Percentiles rank a stretch among this genome's conserved stretches.
These are phyloP conservation scores for Mycosphaerella sp. DNA, from an alignment of 2,329 filamentous ascomycete genomes.

Conservation along the genomic window DNA sequence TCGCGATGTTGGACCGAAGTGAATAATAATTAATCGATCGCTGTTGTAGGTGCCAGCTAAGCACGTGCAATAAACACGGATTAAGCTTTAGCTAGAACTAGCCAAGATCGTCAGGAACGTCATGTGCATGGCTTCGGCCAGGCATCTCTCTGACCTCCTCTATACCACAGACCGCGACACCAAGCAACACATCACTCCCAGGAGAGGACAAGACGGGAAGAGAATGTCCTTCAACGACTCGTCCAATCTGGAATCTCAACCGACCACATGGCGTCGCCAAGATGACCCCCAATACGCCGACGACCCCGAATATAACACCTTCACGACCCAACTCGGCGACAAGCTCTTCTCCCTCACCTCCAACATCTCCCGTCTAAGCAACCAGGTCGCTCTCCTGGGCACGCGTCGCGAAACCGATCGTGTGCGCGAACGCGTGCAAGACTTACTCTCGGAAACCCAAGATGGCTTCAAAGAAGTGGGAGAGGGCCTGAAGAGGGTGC, in stretches of 20 bases:
- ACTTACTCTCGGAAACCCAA: conserved; percentile 78
- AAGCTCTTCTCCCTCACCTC: conserved; percentile 84
- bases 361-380: conserved; percentile 77
- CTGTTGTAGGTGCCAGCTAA: neutral
- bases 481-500: conserved; percentile 87
- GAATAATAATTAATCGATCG: too few relatives aligned
- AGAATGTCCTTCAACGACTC: conserved; percentile 88
- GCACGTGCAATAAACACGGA: neutral
- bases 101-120: conserved; percentile 7
- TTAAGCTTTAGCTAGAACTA: neutral
- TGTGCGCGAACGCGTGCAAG: conserved; percentile 83
- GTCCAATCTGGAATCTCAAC: conserved; percentile 74
- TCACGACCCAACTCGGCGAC: conserved; percentile 77
- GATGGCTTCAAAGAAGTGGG: conserved; percentile 85
- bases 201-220: neutral
- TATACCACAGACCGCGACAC: neutral
- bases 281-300: conserved; percentile 75
- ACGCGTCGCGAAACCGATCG: conserved; percentile 87
- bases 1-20: neutral
- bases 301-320: conserved; percentile 82
- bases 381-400: conserved; percentile 78
- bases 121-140: conserved; percentile 3
- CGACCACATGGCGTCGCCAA: conserved; percentile 59
- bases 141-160: neutral
- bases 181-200: neutral